phyloP scores from a whole-genome alignment of 148 eudicot genomes.

The Drosera capensis region DNA sequence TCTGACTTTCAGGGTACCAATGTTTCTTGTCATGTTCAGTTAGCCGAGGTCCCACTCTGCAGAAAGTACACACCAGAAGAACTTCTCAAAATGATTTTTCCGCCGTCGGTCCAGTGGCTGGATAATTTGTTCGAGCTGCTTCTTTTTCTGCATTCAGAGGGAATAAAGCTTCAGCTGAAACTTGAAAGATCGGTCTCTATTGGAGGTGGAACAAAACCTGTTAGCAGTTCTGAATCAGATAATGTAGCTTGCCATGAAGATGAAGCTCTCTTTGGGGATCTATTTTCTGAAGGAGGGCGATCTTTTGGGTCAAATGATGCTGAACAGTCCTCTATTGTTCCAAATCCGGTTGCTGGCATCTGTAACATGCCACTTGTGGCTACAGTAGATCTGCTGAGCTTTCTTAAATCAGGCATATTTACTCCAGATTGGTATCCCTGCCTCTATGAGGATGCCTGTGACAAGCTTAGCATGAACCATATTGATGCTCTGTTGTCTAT shows the following conservation, averaged over 20 bases:
- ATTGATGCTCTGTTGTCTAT: conserved; percentile 57
- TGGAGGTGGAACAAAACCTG: conserved; percentile 42
- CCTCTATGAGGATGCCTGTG: conserved; percentile 52
- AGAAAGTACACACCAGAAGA: conserved; percentile 47
- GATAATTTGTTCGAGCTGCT: conserved; percentile 67
- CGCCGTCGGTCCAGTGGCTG: conserved; percentile 59
- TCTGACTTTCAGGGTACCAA: conserved; percentile 18
- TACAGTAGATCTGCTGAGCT: conserved; percentile 45
- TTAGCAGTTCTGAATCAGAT: conserved; percentile 49
- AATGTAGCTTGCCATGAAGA: conserved; percentile 73
- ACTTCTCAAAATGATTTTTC: conserved; percentile 45
- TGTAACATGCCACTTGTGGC: conserved; percentile 66
- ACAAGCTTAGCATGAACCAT: conserved; percentile 38
- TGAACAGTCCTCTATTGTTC: conserved; percentile 46
- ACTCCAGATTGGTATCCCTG: conserved; percentile 54
- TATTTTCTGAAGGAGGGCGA: conserved; percentile 92
- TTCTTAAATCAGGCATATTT: conserved; percentile 51
- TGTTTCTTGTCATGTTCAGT: conserved; percentile 30
- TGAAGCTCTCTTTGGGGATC: conserved; percentile 94
- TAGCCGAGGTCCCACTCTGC: conserved; percentile 25
- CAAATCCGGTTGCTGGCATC: conserved; percentile 32
- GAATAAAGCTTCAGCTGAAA: conserved; percentile 62
- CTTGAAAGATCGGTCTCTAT: conserved; percentile 60
- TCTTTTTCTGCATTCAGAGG: conserved; percentile 70
- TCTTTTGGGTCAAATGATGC: conserved; percentile 78